Conservation (phyloP, 495 filamentous ascomycete species). For the Xylaria acuta region DNA sequence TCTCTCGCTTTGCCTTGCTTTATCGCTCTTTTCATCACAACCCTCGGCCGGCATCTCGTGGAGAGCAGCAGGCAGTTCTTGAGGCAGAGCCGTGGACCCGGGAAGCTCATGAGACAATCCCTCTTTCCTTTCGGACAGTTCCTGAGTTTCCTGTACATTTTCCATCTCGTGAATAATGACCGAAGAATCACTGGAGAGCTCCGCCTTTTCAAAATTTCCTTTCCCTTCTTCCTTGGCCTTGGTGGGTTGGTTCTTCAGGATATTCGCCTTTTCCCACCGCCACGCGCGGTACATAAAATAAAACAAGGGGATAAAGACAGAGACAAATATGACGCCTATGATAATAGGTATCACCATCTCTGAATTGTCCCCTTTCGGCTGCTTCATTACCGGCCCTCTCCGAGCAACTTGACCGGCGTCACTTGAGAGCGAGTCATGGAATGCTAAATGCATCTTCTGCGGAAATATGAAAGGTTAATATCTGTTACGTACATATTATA, state of each 20-base stretch:
- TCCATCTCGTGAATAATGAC: background rate
- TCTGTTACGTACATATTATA: background rate
- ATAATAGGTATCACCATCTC: background rate
- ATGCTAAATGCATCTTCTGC: background rate
- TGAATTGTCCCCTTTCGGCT: background rate
- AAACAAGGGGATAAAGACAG: background rate
- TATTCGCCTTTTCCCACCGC: background rate
- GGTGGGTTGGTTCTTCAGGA: background rate
- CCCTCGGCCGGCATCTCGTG: background rate
- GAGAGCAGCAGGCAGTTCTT: background rate
- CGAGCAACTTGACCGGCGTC: background rate
- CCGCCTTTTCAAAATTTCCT: background rate
- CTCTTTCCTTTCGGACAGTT: background rate
- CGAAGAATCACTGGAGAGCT: background rate
- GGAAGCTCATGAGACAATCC: conserved; percentile 10
- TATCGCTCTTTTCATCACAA: background rate
- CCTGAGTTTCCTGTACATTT: background rate
- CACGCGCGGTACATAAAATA: background rate
- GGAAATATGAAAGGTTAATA: background rate
- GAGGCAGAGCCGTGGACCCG: background rate
- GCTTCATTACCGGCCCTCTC: background rate
- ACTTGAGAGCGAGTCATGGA: background rate
- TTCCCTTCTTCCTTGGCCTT: background rate
- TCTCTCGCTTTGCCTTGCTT: background rate
- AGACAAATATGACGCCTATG: background rate